phyloP scores from a whole-genome alignment of 2,329 filamentous ascomycete species.

The Coniella lustricola region DNA sequence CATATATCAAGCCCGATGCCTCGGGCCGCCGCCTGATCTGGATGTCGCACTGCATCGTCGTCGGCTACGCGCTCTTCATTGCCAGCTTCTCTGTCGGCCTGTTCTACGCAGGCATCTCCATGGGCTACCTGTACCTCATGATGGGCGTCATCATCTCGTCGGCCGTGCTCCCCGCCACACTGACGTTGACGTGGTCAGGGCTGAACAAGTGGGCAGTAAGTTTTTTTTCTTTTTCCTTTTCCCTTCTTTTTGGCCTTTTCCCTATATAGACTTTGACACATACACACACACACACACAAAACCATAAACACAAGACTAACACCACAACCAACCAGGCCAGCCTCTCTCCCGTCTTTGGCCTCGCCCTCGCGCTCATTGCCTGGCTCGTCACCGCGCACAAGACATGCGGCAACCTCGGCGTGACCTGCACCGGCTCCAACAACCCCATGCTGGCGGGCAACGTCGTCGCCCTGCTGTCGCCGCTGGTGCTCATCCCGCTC shows the following conservation, averaged over 20 bases:
- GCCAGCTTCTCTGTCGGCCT: conserved; percentile 72
- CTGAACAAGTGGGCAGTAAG: conserved; percentile 64
- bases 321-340: conserved; percentile 37
- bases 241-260: not conserved
- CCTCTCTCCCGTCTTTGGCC: conserved; percentile 61
- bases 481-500: conserved; percentile 65
- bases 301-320: not conserved
- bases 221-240: not conserved
- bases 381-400: conserved; percentile 73
- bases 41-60: conserved; percentile 68
- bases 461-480: conserved; percentile 72
- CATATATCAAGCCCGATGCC: conserved; percentile 74
- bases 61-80: conserved; percentile 66
- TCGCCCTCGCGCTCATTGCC: conserved; percentile 61
- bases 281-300: not conserved
- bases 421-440: conserved; percentile 75
- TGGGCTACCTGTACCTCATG: conserved; percentile 83
- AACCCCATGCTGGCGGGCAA: conserved; percentile 85
- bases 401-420: conserved; percentile 60
- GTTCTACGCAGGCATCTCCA: conserved; percentile 66
- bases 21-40: conserved; percentile 71
- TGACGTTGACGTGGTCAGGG: conserved; percentile 73
- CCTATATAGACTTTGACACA: too few species aligned
- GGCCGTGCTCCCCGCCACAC: conserved; percentile 73
- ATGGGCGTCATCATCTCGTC: conserved; percentile 90